Evolutionary conservation across 768 basidiomycete species (phyloP).

Genomic region (Hygrophoropsis aurantiaca): DNA sequence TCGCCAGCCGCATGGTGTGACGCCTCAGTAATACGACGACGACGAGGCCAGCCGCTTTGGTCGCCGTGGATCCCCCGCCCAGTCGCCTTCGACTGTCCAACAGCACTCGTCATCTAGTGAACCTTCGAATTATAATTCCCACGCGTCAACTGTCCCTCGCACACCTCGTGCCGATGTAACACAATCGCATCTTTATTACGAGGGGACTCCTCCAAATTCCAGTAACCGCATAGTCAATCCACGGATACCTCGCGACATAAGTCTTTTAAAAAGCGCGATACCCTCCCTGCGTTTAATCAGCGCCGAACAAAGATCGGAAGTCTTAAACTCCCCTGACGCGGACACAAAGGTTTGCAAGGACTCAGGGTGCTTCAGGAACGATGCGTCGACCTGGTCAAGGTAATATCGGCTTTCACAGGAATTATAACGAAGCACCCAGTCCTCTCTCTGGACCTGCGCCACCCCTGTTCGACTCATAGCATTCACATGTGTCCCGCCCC

Average conservation of each 20-base stretch:
- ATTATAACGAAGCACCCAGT: conserved; percentile 1
- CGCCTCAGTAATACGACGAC: too few relatives aligned
- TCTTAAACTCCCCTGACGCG: conserved; percentile 23
- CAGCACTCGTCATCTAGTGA: not conserved
- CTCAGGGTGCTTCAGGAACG: conserved; percentile 21
- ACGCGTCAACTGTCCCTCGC: conserved; percentile 4
- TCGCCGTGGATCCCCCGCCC: too few relatives aligned
- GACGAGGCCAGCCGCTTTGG: too few relatives aligned
- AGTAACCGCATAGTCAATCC: conserved; percentile 5
- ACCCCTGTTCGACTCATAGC: conserved; percentile 2
- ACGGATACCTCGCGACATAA: conserved; percentile 13
- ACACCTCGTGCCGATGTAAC: conserved; percentile 17
- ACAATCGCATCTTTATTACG: conserved; percentile 8
- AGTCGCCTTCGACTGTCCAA: not conserved
- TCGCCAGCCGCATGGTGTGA: conserved; percentile 8
- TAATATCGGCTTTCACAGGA: conserved; percentile 1
- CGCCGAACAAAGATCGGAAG: conserved; percentile 13
- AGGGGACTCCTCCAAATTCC: conserved; percentile 4
- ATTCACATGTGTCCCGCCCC: conserved; percentile 15
- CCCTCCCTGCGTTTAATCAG: conserved; percentile 11
- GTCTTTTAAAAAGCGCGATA: conserved; percentile 8
- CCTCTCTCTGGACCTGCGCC: not conserved
- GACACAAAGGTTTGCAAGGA: conserved; percentile 29
- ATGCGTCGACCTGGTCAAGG: not conserved
- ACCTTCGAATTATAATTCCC: not conserved